Conservation (phyloP, 2,329 filamentous ascomycete species). For the Pseudofabraea citricarpa region DNA sequence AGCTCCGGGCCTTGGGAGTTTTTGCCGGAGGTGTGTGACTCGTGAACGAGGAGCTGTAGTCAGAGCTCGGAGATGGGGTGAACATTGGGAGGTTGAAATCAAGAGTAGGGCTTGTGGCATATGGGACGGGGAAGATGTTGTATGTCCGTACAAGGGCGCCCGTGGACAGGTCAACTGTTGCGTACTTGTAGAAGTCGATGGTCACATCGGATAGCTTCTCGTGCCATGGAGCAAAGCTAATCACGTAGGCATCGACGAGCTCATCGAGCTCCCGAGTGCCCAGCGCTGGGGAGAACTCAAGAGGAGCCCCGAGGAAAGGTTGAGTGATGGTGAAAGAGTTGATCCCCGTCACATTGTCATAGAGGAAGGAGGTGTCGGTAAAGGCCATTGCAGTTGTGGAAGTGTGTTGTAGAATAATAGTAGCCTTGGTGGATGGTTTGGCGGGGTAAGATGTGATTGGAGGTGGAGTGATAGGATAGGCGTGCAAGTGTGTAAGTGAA, state of each 20-base stretch:
- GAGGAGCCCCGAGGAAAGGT: constrained; percentile 47
- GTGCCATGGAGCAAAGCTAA: constrained; percentile 46
- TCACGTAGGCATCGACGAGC: constrained; percentile 53
- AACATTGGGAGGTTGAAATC: constrained; percentile 47
- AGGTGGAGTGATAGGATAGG: too few relatives aligned
- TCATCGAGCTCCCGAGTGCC: constrained; percentile 56
- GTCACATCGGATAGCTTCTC: constrained; percentile 55
- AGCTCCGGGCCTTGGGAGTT: neutral
- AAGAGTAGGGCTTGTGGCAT: constrained; percentile 34
- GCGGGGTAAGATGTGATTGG: too few relatives aligned
- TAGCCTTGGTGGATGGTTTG: too few relatives aligned
- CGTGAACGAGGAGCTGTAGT: constrained; percentile 8
- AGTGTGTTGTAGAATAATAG: too few relatives aligned
- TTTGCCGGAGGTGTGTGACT: constrained; percentile 26
- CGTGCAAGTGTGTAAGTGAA: too few relatives aligned
- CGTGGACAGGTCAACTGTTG: constrained; percentile 52
- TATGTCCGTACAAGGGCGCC: constrained; percentile 49
- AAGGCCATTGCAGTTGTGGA: too few relatives aligned
- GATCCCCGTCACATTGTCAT: too few relatives aligned
- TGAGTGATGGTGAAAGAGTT: constrained; percentile 51
- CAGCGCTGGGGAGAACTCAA: constrained; percentile 64
- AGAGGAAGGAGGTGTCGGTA: neutral
- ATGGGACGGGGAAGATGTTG: constrained; percentile 28
- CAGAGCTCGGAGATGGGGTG: constrained; percentile 36
- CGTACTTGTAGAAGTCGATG: constrained; percentile 54